Percentiles rank a stretch among this genome's conserved stretches.
Evolutionary conservation across 306 rosid genomes (phyloP).

Genomic region (Casuarina glauca): DNA sequence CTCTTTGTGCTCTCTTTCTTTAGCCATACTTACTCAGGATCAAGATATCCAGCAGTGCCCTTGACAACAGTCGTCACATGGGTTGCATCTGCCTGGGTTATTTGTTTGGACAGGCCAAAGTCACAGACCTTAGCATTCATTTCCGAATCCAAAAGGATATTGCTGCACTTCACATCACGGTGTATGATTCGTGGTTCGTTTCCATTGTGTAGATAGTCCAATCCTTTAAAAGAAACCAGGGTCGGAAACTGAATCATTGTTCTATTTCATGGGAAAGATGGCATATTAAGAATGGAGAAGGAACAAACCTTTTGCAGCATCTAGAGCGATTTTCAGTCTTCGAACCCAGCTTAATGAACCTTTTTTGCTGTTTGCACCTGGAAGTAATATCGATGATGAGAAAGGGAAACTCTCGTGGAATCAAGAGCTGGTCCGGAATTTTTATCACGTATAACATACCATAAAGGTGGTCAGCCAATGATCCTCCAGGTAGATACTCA

Average conservation of each 20-base stretch:
- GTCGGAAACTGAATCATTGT: slow-evolving; percentile 11
- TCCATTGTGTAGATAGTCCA: slow-evolving; percentile 93
- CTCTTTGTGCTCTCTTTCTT: not conserved
- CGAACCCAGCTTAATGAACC: slow-evolving; percentile 83
- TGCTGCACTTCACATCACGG: slow-evolving; percentile 90
- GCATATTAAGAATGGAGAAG: not conserved
- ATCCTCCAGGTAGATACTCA: slow-evolving; percentile 93
- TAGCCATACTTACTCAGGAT: slow-evolving; percentile 75
- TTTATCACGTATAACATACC: slow-evolving; percentile 45
- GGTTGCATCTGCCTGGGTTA: slow-evolving; percentile 68
- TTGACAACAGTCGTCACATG: slow-evolving; percentile 94
- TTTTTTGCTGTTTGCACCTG: slow-evolving; percentile 62
- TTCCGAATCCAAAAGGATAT: slow-evolving; percentile 80
- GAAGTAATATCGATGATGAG: not conserved
- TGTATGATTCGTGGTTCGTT: slow-evolving; percentile 91
- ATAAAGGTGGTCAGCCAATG: slow-evolving; percentile 79
- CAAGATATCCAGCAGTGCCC: slow-evolving; percentile 95
- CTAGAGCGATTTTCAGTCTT: slow-evolving; percentile 90
- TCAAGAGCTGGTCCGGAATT: not conserved
- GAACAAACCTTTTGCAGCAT: slow-evolving; percentile 86
- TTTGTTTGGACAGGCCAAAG: slow-evolving; percentile 91
- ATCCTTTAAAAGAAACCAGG: slow-evolving; percentile 45
- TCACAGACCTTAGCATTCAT: slow-evolving; percentile 94
- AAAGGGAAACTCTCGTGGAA: slow-evolving; percentile 2
- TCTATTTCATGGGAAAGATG: not conserved